Percentiles rank a stretch among this genome's conserved stretches.
phyloP scores from a whole-genome alignment of 139 green algal genomes.

The Coccomyxa sp. region DNA sequence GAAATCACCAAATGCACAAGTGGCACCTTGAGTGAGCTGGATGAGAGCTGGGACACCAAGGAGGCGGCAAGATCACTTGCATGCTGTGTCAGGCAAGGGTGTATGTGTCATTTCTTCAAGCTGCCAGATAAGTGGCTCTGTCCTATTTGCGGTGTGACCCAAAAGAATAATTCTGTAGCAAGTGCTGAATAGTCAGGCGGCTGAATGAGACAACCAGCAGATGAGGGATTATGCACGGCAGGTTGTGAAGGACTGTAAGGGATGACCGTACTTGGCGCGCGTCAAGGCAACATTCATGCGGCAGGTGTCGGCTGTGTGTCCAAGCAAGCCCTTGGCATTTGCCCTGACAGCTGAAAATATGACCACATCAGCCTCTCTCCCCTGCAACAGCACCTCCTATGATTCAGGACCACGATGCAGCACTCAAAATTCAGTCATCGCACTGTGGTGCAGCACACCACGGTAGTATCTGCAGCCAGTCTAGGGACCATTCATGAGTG shows the following conservation, averaged over 20 bases:
- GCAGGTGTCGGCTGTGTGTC: constrained; percentile 63
- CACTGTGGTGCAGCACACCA: no score
- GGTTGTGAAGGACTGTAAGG: neutral
- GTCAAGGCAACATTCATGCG: constrained; percentile 78
- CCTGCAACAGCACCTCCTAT: constrained; percentile 38
- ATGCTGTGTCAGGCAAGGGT: neutral
- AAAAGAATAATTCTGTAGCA: neutral
- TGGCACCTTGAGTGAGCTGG: neutral
- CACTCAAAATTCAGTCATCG: no score
- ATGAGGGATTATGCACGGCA: neutral
- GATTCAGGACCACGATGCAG: no score
- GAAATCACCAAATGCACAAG: neutral
- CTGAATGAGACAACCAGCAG: neutral
- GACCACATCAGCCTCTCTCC: constrained; percentile 62
- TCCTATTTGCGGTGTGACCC: neutral
- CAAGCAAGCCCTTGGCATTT: constrained; percentile 21
- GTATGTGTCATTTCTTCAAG: neutral
- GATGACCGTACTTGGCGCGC: constrained; percentile 27
- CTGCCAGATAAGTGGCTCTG: neutral
- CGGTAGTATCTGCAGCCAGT: no score
- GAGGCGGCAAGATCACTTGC: neutral
- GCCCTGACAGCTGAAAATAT: constrained; percentile 62
- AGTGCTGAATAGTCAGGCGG: neutral
- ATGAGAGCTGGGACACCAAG: neutral
- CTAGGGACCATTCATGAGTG: no score